phyloP scores from a whole-genome alignment of 1,284 basidiomycete genomes.

The Tremellales sp. region DNA sequence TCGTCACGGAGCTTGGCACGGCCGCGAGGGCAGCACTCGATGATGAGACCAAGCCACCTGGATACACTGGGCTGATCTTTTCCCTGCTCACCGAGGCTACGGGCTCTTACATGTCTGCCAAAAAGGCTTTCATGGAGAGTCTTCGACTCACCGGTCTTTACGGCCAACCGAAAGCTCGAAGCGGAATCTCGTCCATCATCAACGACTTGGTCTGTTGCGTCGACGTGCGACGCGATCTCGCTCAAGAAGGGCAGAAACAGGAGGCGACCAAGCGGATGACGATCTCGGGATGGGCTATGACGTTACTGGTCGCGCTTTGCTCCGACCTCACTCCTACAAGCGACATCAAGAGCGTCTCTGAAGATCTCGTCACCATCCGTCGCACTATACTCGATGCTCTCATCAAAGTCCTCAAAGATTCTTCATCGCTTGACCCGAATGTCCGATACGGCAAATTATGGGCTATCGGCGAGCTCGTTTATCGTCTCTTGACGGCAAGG shows the following conservation, averaged over 20 bases:
- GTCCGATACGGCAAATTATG: constrained; percentile 82
- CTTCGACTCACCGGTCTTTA: constrained; percentile 55
- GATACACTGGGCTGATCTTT: constrained; percentile 81
- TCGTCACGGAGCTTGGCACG: constrained; percentile 29
- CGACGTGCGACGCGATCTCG: constrained; percentile 51
- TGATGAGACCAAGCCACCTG: constrained; percentile 8
- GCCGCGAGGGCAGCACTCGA: constrained; percentile 1
- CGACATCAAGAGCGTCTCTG: constrained; percentile 70
- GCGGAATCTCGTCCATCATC: constrained; percentile 55
- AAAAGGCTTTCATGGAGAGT: constrained; percentile 77
- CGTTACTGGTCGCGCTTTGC: constrained; percentile 84
- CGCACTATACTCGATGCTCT: constrained; percentile 87
- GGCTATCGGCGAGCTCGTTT: constrained; percentile 80
- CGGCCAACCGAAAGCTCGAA: constrained; percentile 50
- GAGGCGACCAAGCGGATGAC: constrained; percentile 52
- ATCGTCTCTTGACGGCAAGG: constrained; percentile 78
- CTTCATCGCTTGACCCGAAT: constrained; percentile 63
- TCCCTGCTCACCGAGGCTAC: constrained; percentile 86
- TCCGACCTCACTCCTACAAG: constrained; percentile 62
- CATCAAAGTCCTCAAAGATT: constrained; percentile 80
- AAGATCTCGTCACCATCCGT: constrained; percentile 77
- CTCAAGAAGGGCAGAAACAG: constrained; percentile 3
- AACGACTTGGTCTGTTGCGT: constrained; percentile 72
- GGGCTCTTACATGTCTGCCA: constrained; percentile 90
- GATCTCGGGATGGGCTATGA: constrained; percentile 76